Base-by-base conservation (phyloP, 768 basidiomycete genomes). In the Pleurotus eryngii region DNA sequence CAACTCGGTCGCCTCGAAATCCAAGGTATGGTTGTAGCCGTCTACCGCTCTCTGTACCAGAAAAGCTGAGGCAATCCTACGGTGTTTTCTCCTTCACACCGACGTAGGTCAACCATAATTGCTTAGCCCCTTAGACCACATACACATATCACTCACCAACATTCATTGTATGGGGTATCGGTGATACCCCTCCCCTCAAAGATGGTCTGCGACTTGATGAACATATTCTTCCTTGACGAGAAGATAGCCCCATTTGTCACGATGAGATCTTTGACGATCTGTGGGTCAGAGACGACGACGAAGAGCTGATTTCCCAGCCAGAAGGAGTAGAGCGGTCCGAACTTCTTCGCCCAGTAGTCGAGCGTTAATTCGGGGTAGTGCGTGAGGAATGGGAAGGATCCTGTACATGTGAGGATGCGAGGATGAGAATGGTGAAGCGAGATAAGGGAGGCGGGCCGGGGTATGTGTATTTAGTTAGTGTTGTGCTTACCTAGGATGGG, bases 271-370 rank as follows among this genome's bases (percentile, higher is more conserved):
- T 74, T 74, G 0, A 72, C 78, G 12, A 80, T 70, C 22, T 68
- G 65, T 3, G 78, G 72, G 60, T 78, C 76, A 4, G 77, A 79
- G 37, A 81, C 56, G 42, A 78, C 65, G 48, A 81, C 70, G 60
- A 79, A 76, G n/a, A 78, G 74, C 58, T 79, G 79, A 57, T 76
- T 73, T 17, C 79, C 79, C 17, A 81, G 69, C 71, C 72, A 76
- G 51, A 81, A 57, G 5, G 79, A 79, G 59, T 74, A 79, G 11
- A 81, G 55, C 0, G 76, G 65, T 0, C 79, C 79, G 57, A 70
- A 80, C 55, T 71, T 70, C 56, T 72, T 72, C 1, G 74, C 70
- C 79, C 79, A 80, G 27, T 63, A 56, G 51, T 75, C 70, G 11
- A 80, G 68, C 1, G 70, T 70, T 24, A 74, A 68, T 63, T 80